A percentile compares a stretch with the other conserved stretches of the same genome.
phyloP scores from a whole-genome alignment of 2,329 filamentous ascomycete genomes.

The Cladosporium cucumerinum region DNA sequence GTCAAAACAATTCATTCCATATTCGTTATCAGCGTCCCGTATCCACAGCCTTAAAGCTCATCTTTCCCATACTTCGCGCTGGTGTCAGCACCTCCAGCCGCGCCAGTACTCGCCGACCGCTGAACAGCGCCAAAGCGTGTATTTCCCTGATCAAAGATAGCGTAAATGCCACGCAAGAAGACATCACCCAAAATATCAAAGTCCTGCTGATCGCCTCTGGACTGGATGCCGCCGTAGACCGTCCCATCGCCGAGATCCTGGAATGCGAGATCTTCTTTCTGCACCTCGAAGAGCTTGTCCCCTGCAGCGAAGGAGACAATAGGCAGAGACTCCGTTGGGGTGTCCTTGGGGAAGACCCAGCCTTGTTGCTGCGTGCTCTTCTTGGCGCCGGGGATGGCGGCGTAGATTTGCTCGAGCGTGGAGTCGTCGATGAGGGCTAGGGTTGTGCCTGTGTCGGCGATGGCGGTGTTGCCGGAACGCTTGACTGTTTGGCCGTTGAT shows the following conservation, averaged over 20 bases:
- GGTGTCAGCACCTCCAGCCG: not conserved
- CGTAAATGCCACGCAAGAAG: constrained; percentile 64
- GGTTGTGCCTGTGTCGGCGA: constrained; percentile 58
- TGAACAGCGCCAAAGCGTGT: not conserved
- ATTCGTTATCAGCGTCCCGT: not conserved
- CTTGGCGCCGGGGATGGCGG: constrained; percentile 38
- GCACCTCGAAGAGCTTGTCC: constrained; percentile 56
- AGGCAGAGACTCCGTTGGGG: constrained; percentile 54
- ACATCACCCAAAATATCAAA: constrained; percentile 65
- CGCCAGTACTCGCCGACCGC: not conserved
- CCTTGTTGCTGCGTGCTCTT: constrained; percentile 39
- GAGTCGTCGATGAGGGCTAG: constrained; percentile 57
- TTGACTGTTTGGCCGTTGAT: constrained; percentile 55
- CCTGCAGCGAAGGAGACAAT: constrained; percentile 62
- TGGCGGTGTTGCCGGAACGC: constrained; percentile 44
- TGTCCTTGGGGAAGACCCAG: constrained; percentile 45
- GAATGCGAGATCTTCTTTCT: constrained; percentile 62
- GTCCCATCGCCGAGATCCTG: constrained; percentile 53
- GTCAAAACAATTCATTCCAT: not conserved
- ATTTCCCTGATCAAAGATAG: constrained; percentile 58
- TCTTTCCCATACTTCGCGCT: not conserved
- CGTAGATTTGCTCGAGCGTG: constrained; percentile 46
- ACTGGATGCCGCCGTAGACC: constrained; percentile 65
- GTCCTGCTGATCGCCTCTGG: constrained; percentile 50
- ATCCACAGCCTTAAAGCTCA: not conserved